Base-by-base conservation (phyloP, 208 protist species). In the Leishmania braziliensis region DNA sequence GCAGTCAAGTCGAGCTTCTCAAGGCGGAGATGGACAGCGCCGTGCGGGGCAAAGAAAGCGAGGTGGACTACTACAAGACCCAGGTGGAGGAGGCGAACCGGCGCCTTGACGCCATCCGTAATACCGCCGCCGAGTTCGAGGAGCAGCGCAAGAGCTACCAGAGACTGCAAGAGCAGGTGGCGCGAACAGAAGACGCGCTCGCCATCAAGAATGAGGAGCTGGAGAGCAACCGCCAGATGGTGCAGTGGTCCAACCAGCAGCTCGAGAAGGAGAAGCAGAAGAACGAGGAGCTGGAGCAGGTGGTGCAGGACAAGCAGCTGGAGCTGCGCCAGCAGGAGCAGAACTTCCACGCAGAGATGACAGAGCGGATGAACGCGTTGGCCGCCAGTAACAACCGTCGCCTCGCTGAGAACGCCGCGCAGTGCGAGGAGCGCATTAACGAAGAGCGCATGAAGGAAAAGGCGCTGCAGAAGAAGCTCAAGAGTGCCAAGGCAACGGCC, bases 231-330 rank as follows among this genome's bases (percentile, higher is more conserved):
- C 86, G 93, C n/a, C 90, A 96, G 81, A 96, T 96, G 89, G 80
- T 96, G 50, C 96, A 95, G 89, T 96, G 92, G 91, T 93, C 93
- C 65, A 97, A 96, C 73, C 86, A 86, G 51, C 88, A 96, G 80
- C 87, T 96, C 43, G 92, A 94, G 80, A 83, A 91, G 51, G 95
- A 98, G 85, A 98, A 98, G 88, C 86, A 95, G 82, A 95, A 95
- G 80, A 86, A 76, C 56, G 89, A 95, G 69, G 91, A 98, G 80
- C 86, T 97, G 74, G 92, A 97, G 82, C 77, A 90, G 84, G 56
- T 84, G 36, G 54, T 97, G 75, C 88, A 91, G 75, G 82, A 94
- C 39, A 89, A 93, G 81, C 92, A 95, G 77, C 78, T 95, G n/a
- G 93, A 98, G 85, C 84, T 95, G 82, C 89, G 92, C 58, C 89